phyloP scores from a whole-genome alignment of 345 rosid species.

The Theobroma cacao region DNA sequence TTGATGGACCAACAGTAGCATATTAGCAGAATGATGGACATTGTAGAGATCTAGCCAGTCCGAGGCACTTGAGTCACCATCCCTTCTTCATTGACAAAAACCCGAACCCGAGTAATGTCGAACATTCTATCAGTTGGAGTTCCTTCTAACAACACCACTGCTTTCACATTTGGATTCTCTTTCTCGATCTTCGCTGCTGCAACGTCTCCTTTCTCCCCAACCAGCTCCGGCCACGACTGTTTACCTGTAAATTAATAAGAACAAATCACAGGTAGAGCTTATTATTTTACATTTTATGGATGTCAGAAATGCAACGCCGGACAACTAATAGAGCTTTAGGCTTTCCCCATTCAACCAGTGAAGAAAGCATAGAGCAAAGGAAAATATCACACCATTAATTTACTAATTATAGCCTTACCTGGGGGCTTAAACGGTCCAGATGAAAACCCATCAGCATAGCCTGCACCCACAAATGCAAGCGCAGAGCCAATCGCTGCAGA shows the following conservation, averaged over 20 bases:
- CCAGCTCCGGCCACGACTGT: slow-evolving; percentile 40
- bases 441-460: too few relatives aligned
- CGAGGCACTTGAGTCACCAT: slow-evolving; percentile 22
- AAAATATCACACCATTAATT: too few relatives aligned
- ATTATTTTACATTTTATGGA: too few relatives aligned
- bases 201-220: slow-evolving; percentile 25
- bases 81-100: slow-evolving; percentile 24
- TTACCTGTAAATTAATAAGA: too few relatives aligned
- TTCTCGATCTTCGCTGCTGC: slow-evolving; percentile 25
- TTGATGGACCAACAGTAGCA: not conserved
- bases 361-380: too few relatives aligned
- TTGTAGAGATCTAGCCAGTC: slow-evolving; percentile 19
- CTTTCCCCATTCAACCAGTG: not conserved
- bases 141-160: slow-evolving; percentile 26
- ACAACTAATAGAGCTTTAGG: too few relatives aligned
- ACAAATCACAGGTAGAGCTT: too few relatives aligned
- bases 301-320: too few relatives aligned
- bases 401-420: too few relatives aligned
- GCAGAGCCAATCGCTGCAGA: too few relatives aligned
- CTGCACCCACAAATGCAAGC: too few relatives aligned
- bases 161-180: slow-evolving; percentile 22
- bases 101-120: slow-evolving; percentile 32
- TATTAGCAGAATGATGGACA: not conserved
- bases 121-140: slow-evolving; percentile 20
- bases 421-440: too few relatives aligned